Percentiles rank a stretch among this genome's conserved stretches.
Conservation (phyloP, 805 yeast species). For the Brettanomyces anomalus region DNA sequence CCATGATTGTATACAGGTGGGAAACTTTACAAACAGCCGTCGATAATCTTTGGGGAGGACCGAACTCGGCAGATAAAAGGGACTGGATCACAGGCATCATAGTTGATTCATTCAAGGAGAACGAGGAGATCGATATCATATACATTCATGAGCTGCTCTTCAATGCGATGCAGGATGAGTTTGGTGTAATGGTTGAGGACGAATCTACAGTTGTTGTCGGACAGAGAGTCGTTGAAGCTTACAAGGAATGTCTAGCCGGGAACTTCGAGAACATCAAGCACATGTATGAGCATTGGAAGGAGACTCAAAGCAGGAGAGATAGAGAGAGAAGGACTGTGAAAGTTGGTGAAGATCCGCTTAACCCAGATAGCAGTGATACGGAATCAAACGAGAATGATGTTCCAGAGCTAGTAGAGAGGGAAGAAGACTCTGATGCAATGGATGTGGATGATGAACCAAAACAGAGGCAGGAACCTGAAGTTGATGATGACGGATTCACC, state of each 20-base stretch:
- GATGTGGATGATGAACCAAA: conserved; percentile 1
- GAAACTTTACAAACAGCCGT: conserved; percentile 84
- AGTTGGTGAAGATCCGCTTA: conserved; percentile 51
- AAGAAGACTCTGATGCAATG: background rate
- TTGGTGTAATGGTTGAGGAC: conserved; percentile 81
- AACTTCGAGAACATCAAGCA: conserved; percentile 50
- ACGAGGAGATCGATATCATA: conserved; percentile 60
- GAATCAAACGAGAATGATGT: conserved; percentile 38
- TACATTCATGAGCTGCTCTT: conserved; percentile 77
- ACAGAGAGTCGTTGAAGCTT: conserved; percentile 51
- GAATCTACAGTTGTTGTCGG: conserved; percentile 77
- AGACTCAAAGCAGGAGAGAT: conserved; percentile 35
- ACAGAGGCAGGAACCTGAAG: conserved; percentile 43
- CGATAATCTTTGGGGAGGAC: conserved; percentile 92
- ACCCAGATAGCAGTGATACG: conserved; percentile 45
- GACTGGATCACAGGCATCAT: conserved; percentile 89
- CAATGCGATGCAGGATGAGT: conserved; percentile 92
- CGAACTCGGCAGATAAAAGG: conserved; percentile 80
- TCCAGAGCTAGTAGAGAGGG: conserved; percentile 22
- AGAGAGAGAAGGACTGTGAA: conserved; percentile 30
- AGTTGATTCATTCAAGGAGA: conserved; percentile 62
- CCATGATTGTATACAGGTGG: conserved; percentile 89
- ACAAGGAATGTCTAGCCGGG: conserved; percentile 49
- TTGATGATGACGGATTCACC: conserved; percentile 95
- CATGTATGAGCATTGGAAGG: conserved; percentile 50